These are phyloP conservation scores for Skeletonema marinoi DNA, from an alignment of 108 stramenopile species.

Conservation along the genomic window DNA sequence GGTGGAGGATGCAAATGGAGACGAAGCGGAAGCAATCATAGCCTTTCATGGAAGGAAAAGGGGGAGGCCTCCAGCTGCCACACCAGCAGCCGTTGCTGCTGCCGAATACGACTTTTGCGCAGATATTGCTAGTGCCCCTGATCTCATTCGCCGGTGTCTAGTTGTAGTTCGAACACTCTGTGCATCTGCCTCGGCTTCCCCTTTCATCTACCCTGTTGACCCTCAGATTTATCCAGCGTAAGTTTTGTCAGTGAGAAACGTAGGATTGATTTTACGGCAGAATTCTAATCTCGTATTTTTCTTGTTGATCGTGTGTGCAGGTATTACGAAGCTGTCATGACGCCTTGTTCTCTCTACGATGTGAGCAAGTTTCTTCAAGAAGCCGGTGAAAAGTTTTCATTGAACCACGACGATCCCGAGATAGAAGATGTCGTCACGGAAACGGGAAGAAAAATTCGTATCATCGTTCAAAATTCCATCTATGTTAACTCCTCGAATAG, in stretches of 20 bases:
- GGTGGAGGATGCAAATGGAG: constrained; percentile 8
- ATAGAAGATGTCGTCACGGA: constrained; percentile 62
- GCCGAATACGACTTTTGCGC: constrained; percentile 77
- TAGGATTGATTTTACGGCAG: background rate
- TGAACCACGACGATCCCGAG: constrained; percentile 11
- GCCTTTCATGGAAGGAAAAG: constrained; percentile 33
- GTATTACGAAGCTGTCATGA: constrained; percentile 85
- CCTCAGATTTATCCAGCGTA: constrained; percentile 78
- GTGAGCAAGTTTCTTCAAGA: constrained; percentile 64
- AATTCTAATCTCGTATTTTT: background rate
- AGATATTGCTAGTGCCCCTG: constrained; percentile 78
- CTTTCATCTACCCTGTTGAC: constrained; percentile 85
- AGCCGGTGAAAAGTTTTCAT: constrained; percentile 44
- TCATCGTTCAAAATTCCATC: constrained; percentile 69
- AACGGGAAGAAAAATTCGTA: constrained; percentile 74
- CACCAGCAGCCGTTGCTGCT: background rate
- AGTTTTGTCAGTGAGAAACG: background rate
- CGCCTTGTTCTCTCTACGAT: constrained; percentile 78
- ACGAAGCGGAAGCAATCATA: constrained; percentile 27
- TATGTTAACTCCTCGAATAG: constrained; percentile 74
- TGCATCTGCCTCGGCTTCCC: constrained; percentile 62
- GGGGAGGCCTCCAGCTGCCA: background rate
- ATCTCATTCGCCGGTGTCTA: constrained; percentile 83
- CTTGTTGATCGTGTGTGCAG: constrained; percentile 4
- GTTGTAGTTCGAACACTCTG: constrained; percentile 79